Percentiles rank a stretch among this genome's conserved stretches.
These are phyloP conservation scores for Epichloe hybrida DNA, from an alignment of 2,329 filamentous ascomycete species.

Conservation along the genomic window DNA sequence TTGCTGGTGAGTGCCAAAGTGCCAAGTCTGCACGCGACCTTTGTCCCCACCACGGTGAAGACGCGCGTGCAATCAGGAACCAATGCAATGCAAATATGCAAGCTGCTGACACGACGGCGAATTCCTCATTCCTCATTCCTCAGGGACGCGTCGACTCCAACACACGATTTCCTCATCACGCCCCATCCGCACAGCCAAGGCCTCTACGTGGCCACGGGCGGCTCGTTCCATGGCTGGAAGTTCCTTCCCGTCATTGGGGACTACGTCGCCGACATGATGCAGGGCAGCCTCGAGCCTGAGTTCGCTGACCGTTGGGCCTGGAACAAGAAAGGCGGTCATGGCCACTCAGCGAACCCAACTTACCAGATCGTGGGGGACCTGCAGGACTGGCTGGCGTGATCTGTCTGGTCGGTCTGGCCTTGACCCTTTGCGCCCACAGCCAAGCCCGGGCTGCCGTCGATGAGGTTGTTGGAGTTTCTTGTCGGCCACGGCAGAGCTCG, in stretches of 20 bases:
- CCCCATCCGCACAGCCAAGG: slow-evolving; percentile 34
- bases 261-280: slow-evolving; percentile 39
- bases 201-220: slow-evolving; percentile 46
- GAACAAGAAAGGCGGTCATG: slow-evolving; percentile 28
- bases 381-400: slow-evolving; percentile 23
- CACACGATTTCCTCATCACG: slow-evolving; percentile 48
- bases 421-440: slow-evolving; percentile 2
- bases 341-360: slow-evolving; percentile 28
- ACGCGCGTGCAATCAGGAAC: background rate
- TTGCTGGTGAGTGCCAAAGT: slow-evolving; percentile 28
- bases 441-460: background rate
- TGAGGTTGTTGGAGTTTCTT: background rate
- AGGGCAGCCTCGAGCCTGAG: slow-evolving; percentile 25
- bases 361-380: slow-evolving; percentile 29
- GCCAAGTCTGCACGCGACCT: background rate
- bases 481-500: background rate
- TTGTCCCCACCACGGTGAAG: background rate
- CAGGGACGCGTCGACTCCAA: slow-evolving; percentile 49
- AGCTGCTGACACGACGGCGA: background rate
- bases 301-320: slow-evolving; percentile 31
- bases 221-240: slow-evolving; percentile 53
- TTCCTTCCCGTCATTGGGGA: slow-evolving; percentile 49
- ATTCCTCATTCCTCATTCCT: background rate
- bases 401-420: background rate
- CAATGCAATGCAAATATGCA: background rate